These are phyloP conservation scores for Kodamaea arcana DNA, from an alignment of 1,139 yeast species.

Conservation along the genomic window DNA sequence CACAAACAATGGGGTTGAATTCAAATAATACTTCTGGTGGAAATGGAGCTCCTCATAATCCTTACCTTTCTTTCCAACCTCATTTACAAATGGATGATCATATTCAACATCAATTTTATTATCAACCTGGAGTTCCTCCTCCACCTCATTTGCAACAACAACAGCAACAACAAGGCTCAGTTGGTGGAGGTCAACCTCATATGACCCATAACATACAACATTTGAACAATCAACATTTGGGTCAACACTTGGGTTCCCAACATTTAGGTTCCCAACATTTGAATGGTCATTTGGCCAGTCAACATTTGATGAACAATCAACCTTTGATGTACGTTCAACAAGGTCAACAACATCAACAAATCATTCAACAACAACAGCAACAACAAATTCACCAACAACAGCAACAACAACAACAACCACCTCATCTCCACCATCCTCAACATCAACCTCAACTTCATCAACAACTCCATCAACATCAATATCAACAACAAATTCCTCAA, in stretches of 20 bases:
- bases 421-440: conserved; percentile 5
- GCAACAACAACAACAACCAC: conserved; percentile 4
- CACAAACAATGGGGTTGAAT: conserved; percentile 4
- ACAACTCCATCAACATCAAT: conserved; percentile 14
- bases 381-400: conserved; percentile 5
- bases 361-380: conserved; percentile 2
- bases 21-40: conserved; percentile 1
- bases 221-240: conserved; percentile 7
- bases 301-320: conserved; percentile 1
- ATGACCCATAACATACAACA: conserved; percentile 8
- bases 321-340: conserved; percentile 1
- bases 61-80: conserved; percentile 10
- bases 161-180: conserved; percentile 1
- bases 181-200: conserved; percentile 1
- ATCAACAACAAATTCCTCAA: conserved; percentile 8
- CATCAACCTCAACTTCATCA: conserved; percentile 13
- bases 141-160: conserved; percentile 2
- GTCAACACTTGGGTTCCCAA: conserved; percentile 6
- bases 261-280: conserved; percentile 4
- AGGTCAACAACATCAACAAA: conserved; percentile 1
- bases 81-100: conserved; percentile 9
- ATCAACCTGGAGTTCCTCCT: conserved; percentile 2
- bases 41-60: conserved; percentile 7
- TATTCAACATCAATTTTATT: conserved; percentile 9
- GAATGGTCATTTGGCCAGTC: conserved; percentile 1